Percentiles rank a stretch among this genome's conserved stretches.
phyloP scores from a whole-genome alignment of 805 yeast genomes.

The Yarrowia phangngaensis region DNA sequence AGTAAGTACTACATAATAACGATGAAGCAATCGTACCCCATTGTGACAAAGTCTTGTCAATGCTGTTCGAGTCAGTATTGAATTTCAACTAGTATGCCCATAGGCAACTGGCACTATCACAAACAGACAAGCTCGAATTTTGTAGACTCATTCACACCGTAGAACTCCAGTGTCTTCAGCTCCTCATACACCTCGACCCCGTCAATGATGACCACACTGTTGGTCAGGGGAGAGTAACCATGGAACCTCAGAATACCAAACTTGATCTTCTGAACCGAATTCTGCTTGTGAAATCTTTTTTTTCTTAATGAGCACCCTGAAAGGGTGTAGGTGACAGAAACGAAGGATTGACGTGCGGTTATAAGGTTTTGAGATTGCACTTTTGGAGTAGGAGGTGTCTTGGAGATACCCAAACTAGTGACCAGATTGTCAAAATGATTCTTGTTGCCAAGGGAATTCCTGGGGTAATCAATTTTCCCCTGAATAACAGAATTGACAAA shows the following conservation, averaged over 20 bases:
- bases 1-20: no score
- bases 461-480: constrained; percentile 4
- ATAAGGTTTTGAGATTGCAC: not conserved
- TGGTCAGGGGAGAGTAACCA: not conserved
- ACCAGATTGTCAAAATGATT: constrained; percentile 4
- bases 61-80: no score
- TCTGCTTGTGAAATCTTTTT: not conserved
- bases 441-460: not conserved
- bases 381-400: not conserved
- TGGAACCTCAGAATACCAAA: not conserved
- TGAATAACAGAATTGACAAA: constrained; percentile 9
- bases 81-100: no score
- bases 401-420: not conserved
- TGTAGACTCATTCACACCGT: not conserved
- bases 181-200: constrained; percentile 16
- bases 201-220: not conserved
- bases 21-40: no score
- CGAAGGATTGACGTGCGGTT: constrained; percentile 10
- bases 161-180: constrained; percentile 18
- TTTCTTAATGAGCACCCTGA: not conserved
- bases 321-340: not conserved
- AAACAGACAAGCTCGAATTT: constrained; percentile 1
- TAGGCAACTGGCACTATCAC: no score
- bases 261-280: constrained; percentile 12
- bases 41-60: no score